These are phyloP conservation scores for Conoideocrella luteorostrata DNA, from an alignment of 2,329 filamentous ascomycete species.

Conservation along the genomic window DNA sequence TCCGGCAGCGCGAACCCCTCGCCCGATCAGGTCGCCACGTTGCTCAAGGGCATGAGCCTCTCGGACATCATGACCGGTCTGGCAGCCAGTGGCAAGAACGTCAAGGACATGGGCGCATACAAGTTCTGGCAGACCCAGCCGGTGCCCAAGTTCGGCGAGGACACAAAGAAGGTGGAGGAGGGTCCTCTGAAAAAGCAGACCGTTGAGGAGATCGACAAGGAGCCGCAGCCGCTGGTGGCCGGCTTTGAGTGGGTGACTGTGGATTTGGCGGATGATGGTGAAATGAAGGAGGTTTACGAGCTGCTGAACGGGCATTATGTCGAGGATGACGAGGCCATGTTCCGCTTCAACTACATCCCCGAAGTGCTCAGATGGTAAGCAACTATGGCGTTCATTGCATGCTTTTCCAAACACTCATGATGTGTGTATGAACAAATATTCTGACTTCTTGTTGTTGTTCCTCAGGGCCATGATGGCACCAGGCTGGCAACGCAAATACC, in stretches of 20 bases:
- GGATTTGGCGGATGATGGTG: conserved; percentile 70
- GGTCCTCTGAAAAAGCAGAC: conserved; percentile 79
- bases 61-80: conserved; percentile 69
- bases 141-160: conserved; percentile 73
- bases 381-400: no score
- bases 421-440: neutral
- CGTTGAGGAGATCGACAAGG: conserved; percentile 70
- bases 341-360: conserved; percentile 91
- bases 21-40: conserved; percentile 40
- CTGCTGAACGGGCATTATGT: conserved; percentile 92
- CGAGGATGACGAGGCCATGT: conserved; percentile 94
- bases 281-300: conserved; percentile 86
- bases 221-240: conserved; percentile 66
- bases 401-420: neutral
- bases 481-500: conserved; percentile 90
- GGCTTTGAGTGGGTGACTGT: conserved; percentile 94
- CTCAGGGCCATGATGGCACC: conserved; percentile 94
- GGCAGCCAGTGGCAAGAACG: conserved; percentile 76
- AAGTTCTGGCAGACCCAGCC: conserved; percentile 99
- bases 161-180: conserved; percentile 54
- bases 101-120: conserved; percentile 93
- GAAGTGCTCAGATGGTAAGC: conserved; percentile 84
- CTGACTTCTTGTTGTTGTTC: no score
- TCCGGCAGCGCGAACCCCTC: conserved; percentile 29
- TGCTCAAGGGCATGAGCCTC: conserved; percentile 57